Conservation (phyloP, 495 filamentous ascomycete species). For the Xeromyces bisporus region DNA sequence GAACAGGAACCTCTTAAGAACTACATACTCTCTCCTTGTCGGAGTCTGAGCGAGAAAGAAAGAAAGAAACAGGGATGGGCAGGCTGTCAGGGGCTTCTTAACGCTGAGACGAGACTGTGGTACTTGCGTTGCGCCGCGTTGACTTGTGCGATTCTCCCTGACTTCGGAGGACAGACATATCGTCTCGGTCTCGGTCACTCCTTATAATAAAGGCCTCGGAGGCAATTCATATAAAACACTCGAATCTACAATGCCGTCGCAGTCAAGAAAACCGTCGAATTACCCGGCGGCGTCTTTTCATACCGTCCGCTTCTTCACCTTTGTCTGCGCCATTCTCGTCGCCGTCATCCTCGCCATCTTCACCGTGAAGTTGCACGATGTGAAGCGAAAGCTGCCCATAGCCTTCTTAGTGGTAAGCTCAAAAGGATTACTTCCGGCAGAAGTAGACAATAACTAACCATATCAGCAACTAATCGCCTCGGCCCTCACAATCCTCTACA, state of each 20-base stretch:
- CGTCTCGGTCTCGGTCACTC: too few species aligned
- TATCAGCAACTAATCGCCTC: slow-evolving; percentile 37
- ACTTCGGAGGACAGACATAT: too few species aligned
- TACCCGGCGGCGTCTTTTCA: slow-evolving; percentile 46
- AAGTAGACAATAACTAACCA: slow-evolving; percentile 2
- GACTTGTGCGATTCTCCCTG: too few species aligned
- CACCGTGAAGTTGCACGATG: slow-evolving; percentile 38
- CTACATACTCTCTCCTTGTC: too few species aligned
- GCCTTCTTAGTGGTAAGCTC: slow-evolving; percentile 44
- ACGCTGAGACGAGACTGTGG: too few species aligned
- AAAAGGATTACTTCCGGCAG: slow-evolving; percentile 1
- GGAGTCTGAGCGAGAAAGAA: too few species aligned
- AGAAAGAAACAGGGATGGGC: too few species aligned
- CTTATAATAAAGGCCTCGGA: too few species aligned
- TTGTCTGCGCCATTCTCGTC: slow-evolving; percentile 40
- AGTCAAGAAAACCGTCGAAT: slow-evolving; percentile 31
- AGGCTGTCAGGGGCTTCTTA: too few species aligned
- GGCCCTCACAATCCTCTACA: slow-evolving; percentile 36
- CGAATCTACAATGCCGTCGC: slow-evolving; percentile 21
- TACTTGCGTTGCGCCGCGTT: too few species aligned
- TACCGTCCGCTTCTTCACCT: slow-evolving; percentile 29
- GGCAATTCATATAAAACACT: too few species aligned
- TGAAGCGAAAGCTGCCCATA: slow-evolving; percentile 40
- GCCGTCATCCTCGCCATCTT: slow-evolving; percentile 44
- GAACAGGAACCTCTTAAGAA: too few species aligned